Base-by-base conservation (phyloP, 768 basidiomycete genomes). In the Coprinopsis cinerea region DNA sequence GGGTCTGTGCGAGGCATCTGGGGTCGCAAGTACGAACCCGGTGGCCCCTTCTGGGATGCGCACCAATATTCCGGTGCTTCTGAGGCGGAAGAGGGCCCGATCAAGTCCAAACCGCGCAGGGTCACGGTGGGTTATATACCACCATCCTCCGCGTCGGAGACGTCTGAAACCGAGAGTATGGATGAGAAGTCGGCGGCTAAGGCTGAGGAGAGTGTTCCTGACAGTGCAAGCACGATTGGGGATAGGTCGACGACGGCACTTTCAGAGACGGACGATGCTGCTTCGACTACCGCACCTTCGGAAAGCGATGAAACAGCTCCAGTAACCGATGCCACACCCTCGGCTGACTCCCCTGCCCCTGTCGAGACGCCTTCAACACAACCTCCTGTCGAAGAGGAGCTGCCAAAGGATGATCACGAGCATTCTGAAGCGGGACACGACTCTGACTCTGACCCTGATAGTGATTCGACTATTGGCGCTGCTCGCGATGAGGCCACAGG, bases 391-490 rank as follows among this genome's bases (percentile, higher is more conserved):
- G 37, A 15, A 22, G 47, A 35, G 48, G 60, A 52, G 35, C 46
- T 27, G 22, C 52, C 27, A 18, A 46, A 34, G 13, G 20, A 24
- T 26, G 20, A 48, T 6, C 49, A 47, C 4, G 49, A 46, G 9
- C 54, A 53, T 37, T 42, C 30, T 17, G 24, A 42, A 11, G 51
- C 55, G 1, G 57, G 59, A 9, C 47, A 23, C 14, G 54, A 59
- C 5, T 53, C 54, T 2, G 57, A 55, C 55, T 77, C 82, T 13
- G 89, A 86, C 55, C 71, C 76, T 2, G 90, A 90, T 37, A 91
- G 85, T 57, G 90, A 92, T 60, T 90, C 88, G 14, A 92, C 90
- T 1, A 90, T 92, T 44, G 88, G 82, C 18, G 87, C 81, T 2
- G 61, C 59, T 11, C 65, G 67, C 49, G 68, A 72, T 32, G 64